Evolutionary conservation across 2,329 filamentous ascomycete genomes (phyloP).

Genomic region (Hansfordia pulvinata): DNA sequence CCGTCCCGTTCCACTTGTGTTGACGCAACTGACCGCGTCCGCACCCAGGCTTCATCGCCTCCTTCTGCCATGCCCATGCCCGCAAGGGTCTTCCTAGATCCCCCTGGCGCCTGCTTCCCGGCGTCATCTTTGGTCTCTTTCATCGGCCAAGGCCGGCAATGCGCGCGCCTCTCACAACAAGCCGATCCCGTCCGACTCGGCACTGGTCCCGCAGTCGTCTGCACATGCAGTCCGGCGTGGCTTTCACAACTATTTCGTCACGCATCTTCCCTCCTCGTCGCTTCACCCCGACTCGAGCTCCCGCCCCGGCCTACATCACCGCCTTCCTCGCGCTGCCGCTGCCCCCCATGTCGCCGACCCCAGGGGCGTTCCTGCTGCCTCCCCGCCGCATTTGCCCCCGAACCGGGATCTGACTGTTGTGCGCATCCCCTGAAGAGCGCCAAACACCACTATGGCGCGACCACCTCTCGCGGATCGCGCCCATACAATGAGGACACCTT

Average conservation of each 20-base stretch:
- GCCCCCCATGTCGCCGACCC: conserved; percentile 54
- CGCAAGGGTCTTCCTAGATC: conserved; percentile 5
- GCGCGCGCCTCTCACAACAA: no score
- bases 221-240: conserved; percentile 22
- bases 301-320: conserved; percentile 56
- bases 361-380: conserved; percentile 40
- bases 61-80: conserved; percentile 13
- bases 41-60: conserved; percentile 16
- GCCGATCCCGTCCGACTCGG: no score
- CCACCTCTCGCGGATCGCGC: conserved; percentile 65
- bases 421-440: conserved; percentile 81
- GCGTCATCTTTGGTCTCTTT: no score
- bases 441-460: conserved; percentile 88
- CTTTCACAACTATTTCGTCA: conserved; percentile 97
- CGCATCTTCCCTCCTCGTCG: conserved; percentile 85
- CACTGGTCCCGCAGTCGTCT: no score
- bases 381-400: conserved; percentile 44
- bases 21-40: no score
- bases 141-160: no score
- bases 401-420: conserved; percentile 80
- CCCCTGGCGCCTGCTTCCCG: no score
- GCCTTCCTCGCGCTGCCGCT: conserved; percentile 74
- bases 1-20: no score
- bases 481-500: conserved; percentile 89
- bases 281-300: conserved; percentile 72